Percentiles rank a stretch among this genome's conserved stretches.
Evolutionary conservation across 1,284 basidiomycete species (phyloP).

Genomic region (Papiliotrema flavescens): DNA sequence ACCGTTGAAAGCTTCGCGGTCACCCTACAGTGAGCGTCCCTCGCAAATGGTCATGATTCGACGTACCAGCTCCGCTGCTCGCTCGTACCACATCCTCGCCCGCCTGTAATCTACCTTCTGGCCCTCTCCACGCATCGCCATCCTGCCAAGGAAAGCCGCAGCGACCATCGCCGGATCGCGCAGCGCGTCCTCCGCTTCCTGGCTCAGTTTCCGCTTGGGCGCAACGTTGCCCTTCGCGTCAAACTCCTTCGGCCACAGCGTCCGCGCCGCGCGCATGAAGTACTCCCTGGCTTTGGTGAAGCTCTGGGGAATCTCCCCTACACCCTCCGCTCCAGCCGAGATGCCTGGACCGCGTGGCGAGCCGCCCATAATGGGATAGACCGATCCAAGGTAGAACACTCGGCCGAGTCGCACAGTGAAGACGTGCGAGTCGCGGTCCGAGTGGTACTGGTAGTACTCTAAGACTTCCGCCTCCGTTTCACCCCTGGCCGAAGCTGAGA

Average conservation of each 20-base stretch:
- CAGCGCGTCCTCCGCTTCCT: slow-evolving; percentile 53
- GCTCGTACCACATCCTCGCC: slow-evolving; percentile 91
- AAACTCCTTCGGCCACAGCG: slow-evolving; percentile 72
- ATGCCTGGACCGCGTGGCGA: slow-evolving; percentile 42
- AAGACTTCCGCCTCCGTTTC: slow-evolving; percentile 89
- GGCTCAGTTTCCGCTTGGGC: slow-evolving; percentile 56
- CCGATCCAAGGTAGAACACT: slow-evolving; percentile 89
- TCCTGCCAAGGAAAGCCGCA: slow-evolving; percentile 81
- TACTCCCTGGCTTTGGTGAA: slow-evolving; percentile 71
- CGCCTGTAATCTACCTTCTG: slow-evolving; percentile 68
- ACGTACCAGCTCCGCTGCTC: slow-evolving; percentile 64
- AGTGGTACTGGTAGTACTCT: slow-evolving; percentile 91
- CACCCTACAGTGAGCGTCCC: slow-evolving; percentile 52
- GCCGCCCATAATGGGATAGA: slow-evolving; percentile 69
- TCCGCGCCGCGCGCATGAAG: slow-evolving; percentile 73
- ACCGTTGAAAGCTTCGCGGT: slow-evolving; percentile 82
- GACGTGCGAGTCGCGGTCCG: slow-evolving; percentile 78
- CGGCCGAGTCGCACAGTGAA: slow-evolving; percentile 84
- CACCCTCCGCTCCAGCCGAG: slow-evolving; percentile 79
- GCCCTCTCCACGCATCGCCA: slow-evolving; percentile 93
- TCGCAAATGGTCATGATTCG: background rate
- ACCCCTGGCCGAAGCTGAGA: slow-evolving; percentile 71
- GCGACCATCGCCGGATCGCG: slow-evolving; percentile 67
- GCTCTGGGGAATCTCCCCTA: slow-evolving; percentile 72
- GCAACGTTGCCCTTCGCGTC: slow-evolving; percentile 51